Percentiles rank a stretch among this genome's conserved stretches.
These are phyloP conservation scores for Irpex sp. DNA, from an alignment of 1,284 basidiomycete genomes.

Conservation along the genomic window DNA sequence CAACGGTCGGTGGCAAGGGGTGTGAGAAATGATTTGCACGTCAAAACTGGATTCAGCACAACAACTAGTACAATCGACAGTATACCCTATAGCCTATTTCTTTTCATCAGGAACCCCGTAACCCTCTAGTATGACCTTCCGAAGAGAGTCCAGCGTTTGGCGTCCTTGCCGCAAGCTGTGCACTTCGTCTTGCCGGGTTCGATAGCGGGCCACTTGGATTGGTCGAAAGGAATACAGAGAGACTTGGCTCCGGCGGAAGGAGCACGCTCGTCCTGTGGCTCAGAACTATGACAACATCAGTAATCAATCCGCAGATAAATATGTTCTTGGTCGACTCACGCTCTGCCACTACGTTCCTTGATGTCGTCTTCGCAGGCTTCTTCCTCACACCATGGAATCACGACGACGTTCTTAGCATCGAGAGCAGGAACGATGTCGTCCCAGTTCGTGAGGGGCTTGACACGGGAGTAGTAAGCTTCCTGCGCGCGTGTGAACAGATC, in stretches of 20 bases:
- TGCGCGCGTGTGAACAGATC: conserved; percentile 88
- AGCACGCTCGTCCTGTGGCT: conserved; percentile 89
- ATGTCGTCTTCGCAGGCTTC: conserved; percentile 97
- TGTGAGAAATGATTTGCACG: background rate
- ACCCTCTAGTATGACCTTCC: conserved; percentile 69
- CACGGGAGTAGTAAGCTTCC: conserved; percentile 67
- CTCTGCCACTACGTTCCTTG: conserved; percentile 88
- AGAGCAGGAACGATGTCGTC: conserved; percentile 89
- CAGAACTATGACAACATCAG: conserved; percentile 48
- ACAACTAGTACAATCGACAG: background rate
- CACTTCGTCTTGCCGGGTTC: conserved; percentile 82
- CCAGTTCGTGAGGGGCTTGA: conserved; percentile 83
- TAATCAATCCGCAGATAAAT: conserved; percentile 3
- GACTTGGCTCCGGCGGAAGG: conserved; percentile 99
- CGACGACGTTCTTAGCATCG: conserved; percentile 86
- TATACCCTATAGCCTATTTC: background rate
- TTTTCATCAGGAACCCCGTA: background rate
- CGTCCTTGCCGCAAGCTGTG: conserved; percentile 78
- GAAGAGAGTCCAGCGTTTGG: conserved; percentile 93
- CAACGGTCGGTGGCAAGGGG: background rate
- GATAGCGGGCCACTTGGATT: conserved; percentile 75
- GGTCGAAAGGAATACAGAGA: conserved; percentile 96
- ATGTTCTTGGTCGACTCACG: conserved; percentile 50
- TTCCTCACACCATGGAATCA: conserved; percentile 96
- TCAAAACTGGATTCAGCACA: background rate